Evolutionary conservation across 2,329 filamentous ascomycete species (phyloP), one percentile per base, ranked within the genome.

Genomic region (Colletotrichum cereale): DNA sequence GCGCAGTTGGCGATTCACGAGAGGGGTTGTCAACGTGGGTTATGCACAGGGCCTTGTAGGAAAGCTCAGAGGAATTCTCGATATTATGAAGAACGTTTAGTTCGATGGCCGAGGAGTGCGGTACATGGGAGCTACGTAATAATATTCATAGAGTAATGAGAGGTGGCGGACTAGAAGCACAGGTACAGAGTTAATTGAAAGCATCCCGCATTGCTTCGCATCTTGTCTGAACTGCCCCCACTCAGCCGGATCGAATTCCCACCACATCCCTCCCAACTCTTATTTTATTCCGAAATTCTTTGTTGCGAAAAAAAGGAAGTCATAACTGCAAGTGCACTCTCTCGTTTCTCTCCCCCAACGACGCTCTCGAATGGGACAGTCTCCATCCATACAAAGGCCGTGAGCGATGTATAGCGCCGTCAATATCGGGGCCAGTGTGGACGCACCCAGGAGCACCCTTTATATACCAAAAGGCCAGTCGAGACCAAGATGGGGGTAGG

Each of bases 1-100:
- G 52, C 84, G 85, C 62, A 90, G 89, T n/a, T 94, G 90, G 89
- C 83, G 87, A 67, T 92, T 92, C 76, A 86, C 87, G 1, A 87
- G 84, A 73, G 89, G 88, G 0, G 84, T 92, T 7, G 86, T 92
- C 14, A 86, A 89, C 70, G 72, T 92, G 21, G 90, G 90, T 12
- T 92, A 92, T 76, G 89, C 85, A 8, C 73, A 84, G 67, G 78
- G 71, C 26, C 70, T 82, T 5, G 71, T 61, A 1, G 81, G 79
- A 29, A 87, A 85, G 79, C 62, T 81, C 26, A 75, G 77, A 62
- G 85, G 83, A 6, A 56, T 87, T 56, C 66, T 77, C 21, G 82
- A 80, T 67, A 81, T 87, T 40, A 63, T 86, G 65, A 79, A 80
- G 75, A 86, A 87, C 73, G 80, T 80, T 77, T 85, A 44, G 73